Base-by-base conservation (phyloP, 176 grass and related monocot genomes). In the Tuctoria greenei region DNA sequence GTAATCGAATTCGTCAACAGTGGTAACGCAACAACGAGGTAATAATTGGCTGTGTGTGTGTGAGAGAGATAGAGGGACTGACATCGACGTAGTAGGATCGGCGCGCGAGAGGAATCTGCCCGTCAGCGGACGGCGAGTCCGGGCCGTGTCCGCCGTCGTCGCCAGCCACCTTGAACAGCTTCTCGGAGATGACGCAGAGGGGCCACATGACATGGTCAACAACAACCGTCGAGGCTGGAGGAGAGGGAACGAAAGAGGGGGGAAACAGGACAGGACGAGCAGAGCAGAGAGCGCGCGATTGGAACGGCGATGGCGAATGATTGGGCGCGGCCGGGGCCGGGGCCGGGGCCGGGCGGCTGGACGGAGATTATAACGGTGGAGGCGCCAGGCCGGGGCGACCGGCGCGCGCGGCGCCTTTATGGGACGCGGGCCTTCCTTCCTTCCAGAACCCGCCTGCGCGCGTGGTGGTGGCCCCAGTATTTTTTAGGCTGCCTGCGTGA, bases 171-270 rank as follows among this genome's bases (percentile, higher is more conserved):
- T 88, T 99, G 45, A 82, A 82, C 39, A 99, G 80, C 81, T 75
- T 99, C 42, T 97, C 95, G 57, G 91, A 91, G 75, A 97, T 86
- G 70, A 88, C 82, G 79, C 81, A 78, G 35, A 97, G 75, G 71
- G 84, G 88, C 95, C 95, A 97, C 91, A 90, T 93, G 79, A 81
- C 84, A 88, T 78, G 57, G 70, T 84, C 67, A 69, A 60, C 16
- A 1, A n/a, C 4, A 2, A 20, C 52, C 52, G 52, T 21, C 13
- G 66, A 10, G 51, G 9, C 12, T 17, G 49, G 56, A 44, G 23
- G 10, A 16, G 44, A 14, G 15, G 14, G 24, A 34, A 44, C 7
- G 42, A 43, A 16, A 65, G 23, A 65, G 23, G 42, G 42, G 42
- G 42, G 42, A 14, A 44, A 41, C 6, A 41, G 39, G 6, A 10